Evolutionary conservation across 2,329 filamentous ascomycete genomes (phyloP), one percentile per base, ranked within the genome.

Genomic region (Aureobasidium sp.): DNA sequence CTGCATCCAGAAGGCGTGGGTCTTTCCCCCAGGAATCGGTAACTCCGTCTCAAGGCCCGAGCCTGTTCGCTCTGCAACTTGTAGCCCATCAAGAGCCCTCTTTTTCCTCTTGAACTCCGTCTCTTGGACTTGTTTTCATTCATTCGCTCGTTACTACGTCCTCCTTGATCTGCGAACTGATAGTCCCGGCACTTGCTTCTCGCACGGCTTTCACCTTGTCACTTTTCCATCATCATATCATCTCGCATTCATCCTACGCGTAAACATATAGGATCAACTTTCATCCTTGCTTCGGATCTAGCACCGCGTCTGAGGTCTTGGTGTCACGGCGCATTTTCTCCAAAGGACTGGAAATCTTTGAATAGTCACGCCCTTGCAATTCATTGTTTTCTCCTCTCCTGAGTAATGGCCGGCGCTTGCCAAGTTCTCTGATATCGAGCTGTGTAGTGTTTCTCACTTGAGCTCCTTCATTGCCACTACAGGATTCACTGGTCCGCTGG

Each of bases 1-100:
- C 45, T 59, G 57, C 57, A 59, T 59, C 45, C 57, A 50, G 57
- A 59, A 59, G 57, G 57, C 45, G 45, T 59, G 57, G 36, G 57
- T 48, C 42, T 27, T 15, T 50, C 36, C 57, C 57, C 57, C 57
- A 59, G 57, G 36, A 59, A 49, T 50, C 57, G 57, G 44, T 59
- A 59, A 59, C 44, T 49, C 57, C 57, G 57, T 59, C 25, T 49
- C 44, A 59, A 59, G 57, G 57, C 57, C 57, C 57, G 57, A 47
- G 57, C 55, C 55, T 59, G 54, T 37, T 59, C 42, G 48, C 34
- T 41, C 55, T 59, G 48, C 42, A 27, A 42, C 45, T 34, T 59
- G 57, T 59, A 59, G 27, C 36, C 34, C 54, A 48, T 48, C 54
- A 30, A 32, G 39, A 59, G 54, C 34, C 44, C 42, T 59, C 57